These are phyloP conservation scores for Irineochytrium annulatum DNA, from an alignment of 192 early-diverging fungal genomes.

Conservation along the genomic window DNA sequence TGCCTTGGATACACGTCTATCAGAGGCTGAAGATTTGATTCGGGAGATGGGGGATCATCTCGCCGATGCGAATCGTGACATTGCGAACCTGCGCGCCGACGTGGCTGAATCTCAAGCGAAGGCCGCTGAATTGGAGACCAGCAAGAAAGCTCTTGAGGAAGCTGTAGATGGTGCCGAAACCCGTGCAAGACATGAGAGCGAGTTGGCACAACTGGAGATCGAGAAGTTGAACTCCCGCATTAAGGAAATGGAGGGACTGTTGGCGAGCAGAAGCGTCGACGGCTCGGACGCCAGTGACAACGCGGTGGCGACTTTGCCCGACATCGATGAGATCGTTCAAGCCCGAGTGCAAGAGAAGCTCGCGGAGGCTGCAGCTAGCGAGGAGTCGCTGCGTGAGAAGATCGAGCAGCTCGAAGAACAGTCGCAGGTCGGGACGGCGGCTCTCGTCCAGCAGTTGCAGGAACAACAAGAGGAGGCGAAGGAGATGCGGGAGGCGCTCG, in stretches of 20 bases:
- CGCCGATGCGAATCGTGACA: neutral
- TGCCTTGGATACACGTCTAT: too few species aligned
- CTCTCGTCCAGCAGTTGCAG: constrained; percentile 20
- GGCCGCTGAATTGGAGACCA: neutral
- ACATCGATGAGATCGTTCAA: neutral
- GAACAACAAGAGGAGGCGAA: constrained; percentile 21
- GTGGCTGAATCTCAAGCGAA: neutral
- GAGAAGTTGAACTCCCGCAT: constrained; percentile 7
- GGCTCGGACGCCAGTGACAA: neutral
- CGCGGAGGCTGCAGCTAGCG: neutral
- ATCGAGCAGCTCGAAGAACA: constrained; percentile 18
- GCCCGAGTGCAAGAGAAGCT: neutral
- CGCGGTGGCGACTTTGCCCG: too few species aligned
- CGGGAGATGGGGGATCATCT: too few species aligned
- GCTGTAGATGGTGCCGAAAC: neutral
- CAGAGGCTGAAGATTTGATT: too few species aligned
- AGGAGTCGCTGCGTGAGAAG: constrained; percentile 3
- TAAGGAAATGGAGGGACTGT: neutral
- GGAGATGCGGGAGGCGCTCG: constrained; percentile 23
- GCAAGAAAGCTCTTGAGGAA: neutral
- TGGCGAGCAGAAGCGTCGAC: neutral
- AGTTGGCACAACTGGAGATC: constrained; percentile 18
- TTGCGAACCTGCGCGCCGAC: neutral
- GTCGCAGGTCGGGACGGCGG: neutral
- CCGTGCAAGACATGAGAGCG: neutral